These are phyloP conservation scores for Digitaria exilis DNA, from an alignment of 202 grass and related monocot species.

Conservation along the genomic window DNA sequence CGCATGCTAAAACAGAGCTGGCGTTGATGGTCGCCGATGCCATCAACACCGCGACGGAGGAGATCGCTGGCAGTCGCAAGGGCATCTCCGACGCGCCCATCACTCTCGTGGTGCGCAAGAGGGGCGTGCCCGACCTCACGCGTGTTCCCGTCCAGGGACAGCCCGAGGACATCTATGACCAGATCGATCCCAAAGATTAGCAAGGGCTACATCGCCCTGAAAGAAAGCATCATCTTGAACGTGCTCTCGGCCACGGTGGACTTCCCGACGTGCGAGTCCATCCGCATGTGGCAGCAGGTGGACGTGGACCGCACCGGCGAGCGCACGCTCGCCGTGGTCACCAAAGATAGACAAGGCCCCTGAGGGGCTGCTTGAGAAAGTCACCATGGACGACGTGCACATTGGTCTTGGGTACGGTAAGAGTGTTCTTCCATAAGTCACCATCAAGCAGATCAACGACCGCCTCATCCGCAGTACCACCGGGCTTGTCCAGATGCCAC, in stretches of 20 bases:
- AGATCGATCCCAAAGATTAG: constrained; percentile 58
- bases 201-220: constrained; percentile 47
- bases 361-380: constrained; percentile 70
- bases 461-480: constrained; percentile 35
- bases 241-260: constrained; percentile 64
- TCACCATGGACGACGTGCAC: constrained; percentile 63
- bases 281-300: constrained; percentile 74
- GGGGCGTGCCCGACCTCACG: too few relatives aligned
- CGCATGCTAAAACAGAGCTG: too few relatives aligned
- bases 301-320: constrained; percentile 58
- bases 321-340: constrained; percentile 73
- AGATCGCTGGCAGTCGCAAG: constrained; percentile 49
- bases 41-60: constrained; percentile 38
- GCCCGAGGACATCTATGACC: constrained; percentile 60
- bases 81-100: constrained; percentile 61
- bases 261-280: constrained; percentile 73
- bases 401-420: constrained; percentile 78
- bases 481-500: constrained; percentile 50
- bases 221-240: constrained; percentile 82
- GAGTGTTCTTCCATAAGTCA: too few relatives aligned
- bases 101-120: constrained; percentile 60
- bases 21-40: constrained; percentile 5
- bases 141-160: constrained; percentile 57
- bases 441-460: constrained; percentile 60
- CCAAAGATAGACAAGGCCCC: constrained; percentile 55